phyloP scores from a whole-genome alignment of 2,329 filamentous ascomycete species.

The Tolypocladium tundrense region DNA sequence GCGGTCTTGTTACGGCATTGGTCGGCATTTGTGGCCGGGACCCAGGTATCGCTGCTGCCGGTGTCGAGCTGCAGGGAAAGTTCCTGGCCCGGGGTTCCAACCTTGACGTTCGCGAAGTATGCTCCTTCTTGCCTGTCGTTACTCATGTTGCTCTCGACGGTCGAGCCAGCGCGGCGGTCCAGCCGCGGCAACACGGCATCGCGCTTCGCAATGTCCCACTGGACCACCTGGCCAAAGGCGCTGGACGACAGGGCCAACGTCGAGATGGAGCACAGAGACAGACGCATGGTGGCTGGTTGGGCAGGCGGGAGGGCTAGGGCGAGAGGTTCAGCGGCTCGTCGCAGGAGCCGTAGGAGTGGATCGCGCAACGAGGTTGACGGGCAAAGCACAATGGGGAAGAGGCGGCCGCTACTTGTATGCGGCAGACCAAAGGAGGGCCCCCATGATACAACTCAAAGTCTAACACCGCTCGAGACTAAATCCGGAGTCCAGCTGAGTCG shows the following conservation, averaged over 20 bases:
- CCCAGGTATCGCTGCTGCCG: conserved; percentile 56
- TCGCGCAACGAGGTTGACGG: neutral
- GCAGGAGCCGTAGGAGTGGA: neutral
- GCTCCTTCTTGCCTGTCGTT: conserved; percentile 34
- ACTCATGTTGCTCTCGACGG: conserved; percentile 30
- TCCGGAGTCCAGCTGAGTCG: neutral
- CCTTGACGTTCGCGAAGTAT: conserved; percentile 45
- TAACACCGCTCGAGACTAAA: neutral
- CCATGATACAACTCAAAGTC: neutral
- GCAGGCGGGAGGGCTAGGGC: neutral
- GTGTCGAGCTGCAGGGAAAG: conserved; percentile 53
- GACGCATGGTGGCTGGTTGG: neutral
- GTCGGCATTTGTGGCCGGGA: conserved; percentile 28
- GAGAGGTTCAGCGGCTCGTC: neutral
- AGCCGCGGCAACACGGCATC: conserved; percentile 16
- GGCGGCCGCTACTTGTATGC: neutral
- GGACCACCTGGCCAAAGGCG: conserved; percentile 25
- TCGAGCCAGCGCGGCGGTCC: conserved; percentile 24
- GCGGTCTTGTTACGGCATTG: conserved; percentile 24
- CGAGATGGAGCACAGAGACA: neutral
- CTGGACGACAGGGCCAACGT: conserved; percentile 5
- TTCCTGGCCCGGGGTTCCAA: conserved; percentile 48
- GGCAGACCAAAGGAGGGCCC: neutral
- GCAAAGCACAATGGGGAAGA: neutral
- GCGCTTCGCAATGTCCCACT: conserved; percentile 36